Conservation (phyloP, 257 asterid species). For the Ligustrum vulgare region DNA sequence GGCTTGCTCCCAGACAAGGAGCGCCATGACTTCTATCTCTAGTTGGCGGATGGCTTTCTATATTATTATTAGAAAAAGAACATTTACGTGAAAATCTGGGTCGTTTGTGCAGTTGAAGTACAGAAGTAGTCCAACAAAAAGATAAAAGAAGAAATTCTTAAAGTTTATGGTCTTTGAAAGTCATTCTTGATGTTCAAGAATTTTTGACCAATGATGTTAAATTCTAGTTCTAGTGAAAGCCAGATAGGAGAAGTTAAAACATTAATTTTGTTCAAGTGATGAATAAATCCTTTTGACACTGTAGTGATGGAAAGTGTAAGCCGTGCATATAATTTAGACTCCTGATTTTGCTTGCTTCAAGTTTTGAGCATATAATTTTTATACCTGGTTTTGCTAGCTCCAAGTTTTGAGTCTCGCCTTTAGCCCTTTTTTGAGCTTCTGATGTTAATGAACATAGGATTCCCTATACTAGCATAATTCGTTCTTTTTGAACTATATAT, state of each 20-base stretch:
- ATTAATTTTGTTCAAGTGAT: background rate
- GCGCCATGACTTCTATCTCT: too few species aligned
- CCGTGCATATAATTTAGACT: background rate
- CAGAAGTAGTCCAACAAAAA: background rate
- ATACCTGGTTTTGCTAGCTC: background rate
- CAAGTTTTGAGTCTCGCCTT: background rate
- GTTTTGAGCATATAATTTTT: too few species aligned
- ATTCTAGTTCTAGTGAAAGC: slow-evolving; percentile 14
- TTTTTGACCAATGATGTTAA: slow-evolving; percentile 6
- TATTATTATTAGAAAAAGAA: too few species aligned
- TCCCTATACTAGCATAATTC: background rate
- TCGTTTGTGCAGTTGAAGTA: too few species aligned
- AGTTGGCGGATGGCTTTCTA: too few species aligned
- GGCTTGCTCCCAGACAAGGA: too few species aligned
- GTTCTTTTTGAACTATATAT: too few species aligned
- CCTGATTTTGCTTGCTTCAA: too few species aligned
- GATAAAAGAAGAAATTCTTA: background rate
- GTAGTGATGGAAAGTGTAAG: background rate
- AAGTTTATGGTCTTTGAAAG: background rate
- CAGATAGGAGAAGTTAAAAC: slow-evolving; percentile 13
- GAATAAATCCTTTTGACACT: background rate
- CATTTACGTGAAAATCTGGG: too few species aligned
- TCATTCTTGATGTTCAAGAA: background rate
- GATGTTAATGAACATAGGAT: background rate
- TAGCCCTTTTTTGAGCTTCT: background rate